Evolutionary conservation across 1,284 basidiomycete species (phyloP).

Genomic region (Ustilago cynodontis): DNA sequence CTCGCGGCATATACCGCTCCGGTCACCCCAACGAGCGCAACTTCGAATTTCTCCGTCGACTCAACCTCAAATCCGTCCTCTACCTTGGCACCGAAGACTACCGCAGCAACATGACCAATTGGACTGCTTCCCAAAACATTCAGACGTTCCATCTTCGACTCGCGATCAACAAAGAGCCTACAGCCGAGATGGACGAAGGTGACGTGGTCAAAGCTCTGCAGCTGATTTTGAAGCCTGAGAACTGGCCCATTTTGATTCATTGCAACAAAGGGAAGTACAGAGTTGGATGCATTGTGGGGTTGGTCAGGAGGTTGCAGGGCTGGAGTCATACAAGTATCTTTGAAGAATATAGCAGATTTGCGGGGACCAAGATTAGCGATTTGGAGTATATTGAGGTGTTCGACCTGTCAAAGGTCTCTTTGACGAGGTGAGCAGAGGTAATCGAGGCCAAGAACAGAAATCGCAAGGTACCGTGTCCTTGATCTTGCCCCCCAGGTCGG

Average conservation of each 20-base stretch:
- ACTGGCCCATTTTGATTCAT: slow-evolving; percentile 66
- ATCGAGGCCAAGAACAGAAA: too few relatives aligned
- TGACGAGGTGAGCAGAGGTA: slow-evolving; percentile 2
- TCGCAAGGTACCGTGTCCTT: not conserved
- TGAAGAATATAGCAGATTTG: slow-evolving; percentile 67
- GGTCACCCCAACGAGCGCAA: slow-evolving; percentile 70
- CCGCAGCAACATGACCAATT: slow-evolving; percentile 57
- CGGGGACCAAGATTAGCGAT: slow-evolving; percentile 64
- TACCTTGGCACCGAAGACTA: slow-evolving; percentile 67
- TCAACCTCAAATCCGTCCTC: slow-evolving; percentile 63
- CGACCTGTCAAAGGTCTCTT: slow-evolving; percentile 39
- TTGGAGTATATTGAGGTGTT: slow-evolving; percentile 67
- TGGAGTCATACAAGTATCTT: slow-evolving; percentile 68
- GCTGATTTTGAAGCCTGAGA: slow-evolving; percentile 53
- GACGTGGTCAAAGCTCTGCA: slow-evolving; percentile 57
- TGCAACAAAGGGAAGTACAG: slow-evolving; percentile 70
- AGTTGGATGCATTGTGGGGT: slow-evolving; percentile 64
- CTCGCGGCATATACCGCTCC: slow-evolving; percentile 64
- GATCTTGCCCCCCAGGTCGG: not conserved
- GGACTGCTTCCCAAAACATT: slow-evolving; percentile 49
- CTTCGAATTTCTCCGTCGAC: slow-evolving; percentile 62
- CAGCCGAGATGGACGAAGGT: slow-evolving; percentile 64
- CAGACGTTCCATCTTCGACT: slow-evolving; percentile 61
- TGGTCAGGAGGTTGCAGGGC: slow-evolving; percentile 64
- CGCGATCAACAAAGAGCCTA: slow-evolving; percentile 68